These are phyloP conservation scores for Phlyctochytrium bullatum DNA, from an alignment of 192 early-diverging fungal genomes.

Conservation along the genomic window DNA sequence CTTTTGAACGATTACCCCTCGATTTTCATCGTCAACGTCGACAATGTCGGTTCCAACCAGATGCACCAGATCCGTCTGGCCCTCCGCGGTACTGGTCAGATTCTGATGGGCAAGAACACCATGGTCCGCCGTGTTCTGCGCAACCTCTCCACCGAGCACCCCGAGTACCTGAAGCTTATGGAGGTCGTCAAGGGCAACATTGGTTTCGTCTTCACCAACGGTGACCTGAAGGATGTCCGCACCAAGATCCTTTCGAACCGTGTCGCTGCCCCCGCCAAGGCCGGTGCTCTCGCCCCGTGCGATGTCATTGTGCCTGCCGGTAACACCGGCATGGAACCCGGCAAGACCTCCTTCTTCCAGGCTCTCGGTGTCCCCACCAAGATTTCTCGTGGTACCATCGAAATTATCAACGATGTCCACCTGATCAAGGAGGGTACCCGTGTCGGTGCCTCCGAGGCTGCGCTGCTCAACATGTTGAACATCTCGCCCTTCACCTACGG, in stretches of 20 bases:
- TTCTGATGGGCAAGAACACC: conserved; percentile 99
- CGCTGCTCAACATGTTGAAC: conserved; percentile 98
- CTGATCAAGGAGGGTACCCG: conserved; percentile 85
- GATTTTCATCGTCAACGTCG: conserved; percentile 99
- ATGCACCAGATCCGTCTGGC: conserved; percentile 91
- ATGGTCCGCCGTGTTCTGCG: conserved; percentile 85
- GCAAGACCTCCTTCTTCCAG: conserved; percentile 99
- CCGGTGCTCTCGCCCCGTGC: conserved; percentile 90
- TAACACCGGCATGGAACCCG: conserved; percentile 99
- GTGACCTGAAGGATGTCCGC: conserved; percentile 91
- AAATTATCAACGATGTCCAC: conserved; percentile 95
- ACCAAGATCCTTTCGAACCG: conserved; percentile 89
- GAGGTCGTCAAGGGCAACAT: conserved; percentile 91
- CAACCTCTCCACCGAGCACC: conserved; percentile 64
- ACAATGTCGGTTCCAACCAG: conserved; percentile 99
- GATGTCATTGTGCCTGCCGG: conserved; percentile 90
- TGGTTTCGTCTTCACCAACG: conserved; percentile 99
- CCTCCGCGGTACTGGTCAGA: conserved; percentile 86
- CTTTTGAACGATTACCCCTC: conserved; percentile 89
- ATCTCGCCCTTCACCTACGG: conserved; percentile 99
- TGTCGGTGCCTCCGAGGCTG: conserved; percentile 98
- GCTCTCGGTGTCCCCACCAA: conserved; percentile 99
- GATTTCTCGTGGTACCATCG: conserved; percentile 99
- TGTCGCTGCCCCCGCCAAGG: conserved; percentile 95
- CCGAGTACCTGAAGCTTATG: conserved; percentile 81